Percentiles rank a stretch among this genome's conserved stretches.
These are phyloP conservation scores for Guyanaporus albipodus DNA, from an alignment of 768 basidiomycete species.

Conservation along the genomic window DNA sequence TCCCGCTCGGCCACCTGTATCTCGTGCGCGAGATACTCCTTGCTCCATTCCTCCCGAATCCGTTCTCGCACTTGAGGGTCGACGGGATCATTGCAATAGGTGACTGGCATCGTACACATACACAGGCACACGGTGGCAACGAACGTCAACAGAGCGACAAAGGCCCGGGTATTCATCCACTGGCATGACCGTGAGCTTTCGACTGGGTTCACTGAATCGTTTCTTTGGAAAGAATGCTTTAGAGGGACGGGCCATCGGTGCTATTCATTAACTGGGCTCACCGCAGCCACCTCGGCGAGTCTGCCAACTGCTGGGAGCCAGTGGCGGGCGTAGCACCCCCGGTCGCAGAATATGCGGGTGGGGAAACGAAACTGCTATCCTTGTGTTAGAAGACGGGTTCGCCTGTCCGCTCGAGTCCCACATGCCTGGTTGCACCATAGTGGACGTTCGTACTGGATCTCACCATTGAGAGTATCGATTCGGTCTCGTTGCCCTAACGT, in stretches of 20 bases:
- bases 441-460: not conserved
- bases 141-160: conserved; percentile 2
- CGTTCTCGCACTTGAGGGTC: conserved; percentile 21
- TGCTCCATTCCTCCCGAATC: conserved; percentile 17
- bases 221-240: no score
- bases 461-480: no score
- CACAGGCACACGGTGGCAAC: conserved; percentile 1
- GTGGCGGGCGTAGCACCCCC: no score
- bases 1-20: conserved; percentile 7
- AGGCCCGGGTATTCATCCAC: not conserved
- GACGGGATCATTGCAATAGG: conserved; percentile 17
- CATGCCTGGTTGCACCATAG: conserved; percentile 10
- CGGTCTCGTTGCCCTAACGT: no score
- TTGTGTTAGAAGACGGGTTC: not conserved
- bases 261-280: no score
- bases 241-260: no score
- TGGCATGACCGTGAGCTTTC: no score
- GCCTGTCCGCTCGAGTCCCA: no score
- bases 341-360: conserved; percentile 13
- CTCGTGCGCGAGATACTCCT: conserved; percentile 18
- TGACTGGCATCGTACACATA: conserved; percentile 7
- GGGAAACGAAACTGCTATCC: not conserved
- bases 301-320: no score
- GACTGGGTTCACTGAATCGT: no score
- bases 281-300: no score